phyloP scores from a whole-genome alignment of 2,329 filamentous ascomycete genomes.

The Dactylonectria estremocensis region DNA sequence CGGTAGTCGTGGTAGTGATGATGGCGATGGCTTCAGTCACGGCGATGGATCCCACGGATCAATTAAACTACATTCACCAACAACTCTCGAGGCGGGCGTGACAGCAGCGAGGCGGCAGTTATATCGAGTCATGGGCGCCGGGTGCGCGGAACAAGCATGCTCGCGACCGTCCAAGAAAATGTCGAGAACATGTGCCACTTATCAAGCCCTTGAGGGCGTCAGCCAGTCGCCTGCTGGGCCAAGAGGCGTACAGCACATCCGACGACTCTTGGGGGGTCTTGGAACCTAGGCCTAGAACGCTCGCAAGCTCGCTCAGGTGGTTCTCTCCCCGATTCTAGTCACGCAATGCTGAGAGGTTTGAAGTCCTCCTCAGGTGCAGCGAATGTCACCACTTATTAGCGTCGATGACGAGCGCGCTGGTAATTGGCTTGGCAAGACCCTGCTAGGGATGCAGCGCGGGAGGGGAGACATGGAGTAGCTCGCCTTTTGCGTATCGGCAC shows the following conservation, averaged over 20 bases:
- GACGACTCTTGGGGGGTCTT: neutral
- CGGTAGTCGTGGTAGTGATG: neutral
- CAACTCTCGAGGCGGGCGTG: neutral
- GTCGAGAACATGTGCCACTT: constrained; percentile 21
- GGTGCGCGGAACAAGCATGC: neutral
- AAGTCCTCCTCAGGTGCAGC: constrained; percentile 6
- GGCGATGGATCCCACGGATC: neutral
- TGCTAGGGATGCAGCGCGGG: neutral
- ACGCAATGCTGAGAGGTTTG: constrained; percentile 13
- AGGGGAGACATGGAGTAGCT: neutral
- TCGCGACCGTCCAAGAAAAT: constrained; percentile 1
- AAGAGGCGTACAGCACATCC: constrained; percentile 17
- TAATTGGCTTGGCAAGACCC: constrained; percentile 32
- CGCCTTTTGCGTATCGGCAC: neutral
- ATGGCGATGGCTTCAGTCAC: neutral
- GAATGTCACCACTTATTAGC: constrained; percentile 38
- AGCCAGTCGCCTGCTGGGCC: constrained; percentile 8
- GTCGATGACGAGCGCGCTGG: constrained; percentile 34
- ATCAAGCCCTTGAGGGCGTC: constrained; percentile 5
- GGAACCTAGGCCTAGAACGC: constrained; percentile 9
- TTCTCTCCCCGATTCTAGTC: constrained; percentile 7
- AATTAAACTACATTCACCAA: neutral
- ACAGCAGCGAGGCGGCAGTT: constrained; percentile 18
- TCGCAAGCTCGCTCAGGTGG: constrained; percentile 15
- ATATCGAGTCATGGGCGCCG: constrained; percentile 21